Evolutionary conservation across 108 stramenopile species (phyloP), one percentile per base, ranked within the genome.

Genomic region (Seminavis robusta): DNA sequence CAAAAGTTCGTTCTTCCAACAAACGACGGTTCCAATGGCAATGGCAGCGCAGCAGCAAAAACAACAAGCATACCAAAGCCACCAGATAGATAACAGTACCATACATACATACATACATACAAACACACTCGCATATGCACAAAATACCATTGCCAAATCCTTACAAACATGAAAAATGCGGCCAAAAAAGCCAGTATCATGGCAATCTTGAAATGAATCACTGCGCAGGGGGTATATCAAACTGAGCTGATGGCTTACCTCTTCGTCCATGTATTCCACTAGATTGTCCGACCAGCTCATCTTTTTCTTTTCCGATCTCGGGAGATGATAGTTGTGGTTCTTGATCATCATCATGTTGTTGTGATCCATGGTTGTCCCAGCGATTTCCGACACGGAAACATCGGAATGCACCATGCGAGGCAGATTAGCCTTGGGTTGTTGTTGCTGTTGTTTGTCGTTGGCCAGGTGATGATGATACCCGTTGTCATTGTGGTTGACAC

Each of bases 281-380:
- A 63, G 64, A 52, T 84, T 79, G 53, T 90, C 89, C 2, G 83
- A 84, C 85, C 89, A 90, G 20, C 84, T 86, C 46, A 69, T 63
- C 37, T 75, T 84, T 32, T 70, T n/a, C 25, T 56, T 27, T 26
- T 28, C 38, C 3, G 21, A 11, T 6, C n/a, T 15, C 17, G 3
- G 51, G 21, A 15, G 28, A 33, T 15, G 51, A 19, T 20, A 5
- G 16, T 15, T 29, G 27, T 26, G 33, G 37, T 23, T 41, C 9
- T 13, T 48, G 47, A 47, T 60, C 47, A 25, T 37, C 31, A 37
- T 49, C 56, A 9, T 67, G 26, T 33, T 43, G 63, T 51, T 68
- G 29, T 49, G 54, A 31, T 38, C 19, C 30, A 37, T 53, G 33
- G 48, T 41, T 26, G 44, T 47, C 41, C 37, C 19, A 43, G 47